These are phyloP conservation scores for Teratosphaeria destructans DNA, from an alignment of 2,329 filamentous ascomycete species.

Conservation along the genomic window DNA sequence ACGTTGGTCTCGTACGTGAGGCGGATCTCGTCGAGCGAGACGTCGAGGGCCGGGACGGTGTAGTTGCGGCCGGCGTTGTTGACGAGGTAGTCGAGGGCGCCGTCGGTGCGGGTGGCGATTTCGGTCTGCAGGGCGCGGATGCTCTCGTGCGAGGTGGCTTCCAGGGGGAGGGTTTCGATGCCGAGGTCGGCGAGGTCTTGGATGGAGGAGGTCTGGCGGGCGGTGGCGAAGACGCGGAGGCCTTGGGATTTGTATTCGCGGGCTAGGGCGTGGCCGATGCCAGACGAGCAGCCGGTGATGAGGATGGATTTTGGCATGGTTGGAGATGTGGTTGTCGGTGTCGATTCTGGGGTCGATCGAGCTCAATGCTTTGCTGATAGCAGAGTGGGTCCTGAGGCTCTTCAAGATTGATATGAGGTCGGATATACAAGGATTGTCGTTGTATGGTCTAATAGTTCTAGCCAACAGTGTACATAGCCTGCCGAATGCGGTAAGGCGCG, in stretches of 20 bases:
- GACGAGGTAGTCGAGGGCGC: conserved; percentile 36
- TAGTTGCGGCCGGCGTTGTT: conserved; percentile 47
- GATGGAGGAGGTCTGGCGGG: conserved; percentile 41
- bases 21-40: conserved; percentile 39
- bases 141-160: conserved; percentile 41
- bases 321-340: not conserved
- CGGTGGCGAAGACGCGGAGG: conserved; percentile 48
- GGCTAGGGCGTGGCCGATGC: conserved; percentile 50
- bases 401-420: not conserved
- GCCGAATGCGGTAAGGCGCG: not conserved
- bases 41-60: conserved; percentile 44
- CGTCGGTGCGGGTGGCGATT: conserved; percentile 32
- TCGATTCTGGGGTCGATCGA: not conserved
- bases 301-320: conserved; percentile 20
- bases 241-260: conserved; percentile 45
- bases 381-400: no score
- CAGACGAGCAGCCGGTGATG: conserved; percentile 37
- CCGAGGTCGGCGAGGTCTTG: conserved; percentile 38
- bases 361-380: no score
- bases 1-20: conserved; percentile 45
- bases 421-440: not conserved
- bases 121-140: conserved; percentile 38
- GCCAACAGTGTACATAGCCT: not conserved
- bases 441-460: not conserved
- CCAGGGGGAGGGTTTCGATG: conserved; percentile 45